A percentile compares a stretch with the other conserved stretches of the same genome.
phyloP scores from a whole-genome alignment of 768 basidiomycete species.

The Lentinula sp. region DNA sequence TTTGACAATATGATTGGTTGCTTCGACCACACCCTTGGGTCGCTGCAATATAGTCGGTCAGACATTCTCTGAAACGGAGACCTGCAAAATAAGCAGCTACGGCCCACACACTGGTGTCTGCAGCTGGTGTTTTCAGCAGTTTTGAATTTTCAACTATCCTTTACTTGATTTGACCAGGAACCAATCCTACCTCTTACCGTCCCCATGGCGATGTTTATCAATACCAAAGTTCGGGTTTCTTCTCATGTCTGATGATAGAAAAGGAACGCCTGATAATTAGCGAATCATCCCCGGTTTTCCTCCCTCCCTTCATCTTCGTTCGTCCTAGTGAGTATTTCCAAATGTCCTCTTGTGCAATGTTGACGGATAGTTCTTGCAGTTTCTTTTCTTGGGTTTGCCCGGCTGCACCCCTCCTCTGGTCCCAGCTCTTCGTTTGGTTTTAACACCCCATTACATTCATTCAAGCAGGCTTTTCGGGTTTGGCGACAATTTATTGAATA shows the following conservation, averaged over 20 bases:
- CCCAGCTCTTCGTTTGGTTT: constrained; percentile 26
- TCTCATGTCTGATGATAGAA: not conserved
- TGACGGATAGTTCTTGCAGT: constrained; percentile 15
- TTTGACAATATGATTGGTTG: not conserved
- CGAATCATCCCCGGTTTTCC: not conserved
- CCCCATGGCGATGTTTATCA: not conserved
- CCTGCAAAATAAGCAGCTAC: no score
- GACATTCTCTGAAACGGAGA: no score
- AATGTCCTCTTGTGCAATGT: not conserved
- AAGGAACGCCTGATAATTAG: not conserved
- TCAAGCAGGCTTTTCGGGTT: constrained; percentile 37
- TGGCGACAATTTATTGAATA: constrained; percentile 22
- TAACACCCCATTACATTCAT: constrained; percentile 29
- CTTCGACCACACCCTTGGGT: not conserved
- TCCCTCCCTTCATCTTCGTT: constrained; percentile 3
- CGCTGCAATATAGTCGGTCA: not conserved
- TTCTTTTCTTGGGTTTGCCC: constrained; percentile 60
- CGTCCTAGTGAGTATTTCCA: not conserved
- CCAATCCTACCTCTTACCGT: not conserved
- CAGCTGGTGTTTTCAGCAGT: no score
- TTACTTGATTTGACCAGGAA: no score
- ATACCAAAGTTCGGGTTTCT: not conserved
- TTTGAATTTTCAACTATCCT: no score
- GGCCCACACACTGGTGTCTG: no score
- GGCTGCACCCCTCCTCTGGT: constrained; percentile 59